Evolutionary conservation across 768 basidiomycete species (phyloP).

Genomic region (Amanita pseudoporphyria): DNA sequence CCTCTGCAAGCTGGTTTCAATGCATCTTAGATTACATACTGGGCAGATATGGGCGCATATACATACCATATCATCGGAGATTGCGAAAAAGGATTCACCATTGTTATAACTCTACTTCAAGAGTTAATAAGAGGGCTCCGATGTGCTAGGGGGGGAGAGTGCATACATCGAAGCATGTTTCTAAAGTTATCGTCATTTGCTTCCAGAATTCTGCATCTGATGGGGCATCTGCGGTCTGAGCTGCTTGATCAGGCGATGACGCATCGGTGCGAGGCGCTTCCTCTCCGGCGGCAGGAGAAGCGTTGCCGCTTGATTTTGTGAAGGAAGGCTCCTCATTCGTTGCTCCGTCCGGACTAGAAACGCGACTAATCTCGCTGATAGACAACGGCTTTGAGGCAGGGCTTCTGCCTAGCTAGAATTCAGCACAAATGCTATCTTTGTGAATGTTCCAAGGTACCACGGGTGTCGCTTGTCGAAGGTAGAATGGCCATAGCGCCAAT

Average conservation of each 20-base stretch:
- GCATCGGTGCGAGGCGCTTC: not conserved
- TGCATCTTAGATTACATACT: not conserved
- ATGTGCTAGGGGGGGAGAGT: conserved; percentile 16
- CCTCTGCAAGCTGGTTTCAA: conserved; percentile 28
- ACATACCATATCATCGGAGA: conserved; percentile 16
- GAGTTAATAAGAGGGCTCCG: not conserved
- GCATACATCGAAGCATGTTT: conserved; percentile 32
- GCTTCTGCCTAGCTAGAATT: conserved; percentile 19
- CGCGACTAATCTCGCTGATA: conserved; percentile 7
- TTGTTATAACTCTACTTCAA: conserved; percentile 9
- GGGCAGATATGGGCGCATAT: conserved; percentile 9
- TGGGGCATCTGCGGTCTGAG: conserved; percentile 25
- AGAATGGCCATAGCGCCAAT: conserved; percentile 3
- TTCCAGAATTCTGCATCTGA: conserved; percentile 46
- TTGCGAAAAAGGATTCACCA: conserved; percentile 17
- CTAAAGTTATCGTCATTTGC: conserved; percentile 48
- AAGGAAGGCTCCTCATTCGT: not conserved
- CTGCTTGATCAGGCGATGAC: conserved; percentile 1
- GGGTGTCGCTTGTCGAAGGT: conserved; percentile 11
- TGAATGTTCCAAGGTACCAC: conserved; percentile 16
- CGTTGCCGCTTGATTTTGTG: not conserved
- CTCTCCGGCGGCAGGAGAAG: not conserved
- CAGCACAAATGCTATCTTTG: conserved; percentile 6
- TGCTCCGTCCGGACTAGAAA: not conserved
- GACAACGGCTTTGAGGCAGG: conserved; percentile 15